Evolutionary conservation across 2,329 filamentous ascomycete genomes (phyloP).

Genomic region (Beauveria medogensis): DNA sequence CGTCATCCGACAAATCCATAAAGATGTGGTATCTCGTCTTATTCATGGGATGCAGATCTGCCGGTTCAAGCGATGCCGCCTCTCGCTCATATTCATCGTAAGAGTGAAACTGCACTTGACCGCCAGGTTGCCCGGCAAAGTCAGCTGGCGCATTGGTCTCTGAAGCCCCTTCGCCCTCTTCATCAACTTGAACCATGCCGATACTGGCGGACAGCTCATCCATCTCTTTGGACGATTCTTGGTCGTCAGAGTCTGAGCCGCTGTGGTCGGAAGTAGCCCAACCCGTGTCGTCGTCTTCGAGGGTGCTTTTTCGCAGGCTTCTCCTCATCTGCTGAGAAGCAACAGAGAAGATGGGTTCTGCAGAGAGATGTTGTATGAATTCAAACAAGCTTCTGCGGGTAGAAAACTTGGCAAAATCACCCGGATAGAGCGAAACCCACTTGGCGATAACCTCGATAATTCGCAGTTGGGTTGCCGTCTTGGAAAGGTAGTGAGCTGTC

Average conservation of each 20-base stretch:
- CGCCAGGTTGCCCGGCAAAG: conserved; percentile 32
- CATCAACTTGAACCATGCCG: conserved; percentile 40
- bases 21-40: conserved; percentile 87
- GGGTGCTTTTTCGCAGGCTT: conserved; percentile 63
- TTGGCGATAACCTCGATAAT: conserved; percentile 77
- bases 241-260: conserved; percentile 26
- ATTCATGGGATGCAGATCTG: conserved; percentile 60
- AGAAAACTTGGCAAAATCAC: conserved; percentile 76
- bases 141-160: conserved; percentile 27
- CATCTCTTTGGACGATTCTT: conserved; percentile 31
- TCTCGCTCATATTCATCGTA: conserved; percentile 76
- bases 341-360: conserved; percentile 72
- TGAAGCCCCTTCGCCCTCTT: conserved; percentile 35
- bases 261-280: conserved; percentile 78
- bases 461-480: conserved; percentile 72
- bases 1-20: conserved; percentile 77
- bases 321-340: conserved; percentile 78
- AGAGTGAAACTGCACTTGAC: conserved; percentile 51
- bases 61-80: conserved; percentile 63
- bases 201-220: conserved; percentile 33
- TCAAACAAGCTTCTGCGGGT: conserved; percentile 65
- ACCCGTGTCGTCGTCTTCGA: conserved; percentile 82
- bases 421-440: conserved; percentile 86
- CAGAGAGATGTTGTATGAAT: conserved; percentile 68
- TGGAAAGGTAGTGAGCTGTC: conserved; percentile 61